Base-by-base conservation (phyloP, 2,329 filamentous ascomycete species). In the Monosporascus sp. region DNA sequence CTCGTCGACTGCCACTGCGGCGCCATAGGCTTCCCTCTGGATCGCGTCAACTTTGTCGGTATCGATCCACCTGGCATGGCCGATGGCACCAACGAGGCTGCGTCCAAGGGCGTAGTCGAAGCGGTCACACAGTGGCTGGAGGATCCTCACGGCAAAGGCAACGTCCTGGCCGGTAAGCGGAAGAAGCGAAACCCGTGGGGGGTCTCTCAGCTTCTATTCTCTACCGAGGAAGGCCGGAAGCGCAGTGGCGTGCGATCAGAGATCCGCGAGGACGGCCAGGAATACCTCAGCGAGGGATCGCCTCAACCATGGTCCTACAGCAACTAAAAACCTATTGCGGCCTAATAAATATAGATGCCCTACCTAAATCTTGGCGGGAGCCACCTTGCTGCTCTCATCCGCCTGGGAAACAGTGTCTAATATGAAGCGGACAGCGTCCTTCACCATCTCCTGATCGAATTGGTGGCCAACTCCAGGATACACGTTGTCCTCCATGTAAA, bases 381-480 rank as follows among this genome's bases (percentile, higher is more conserved):
- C 48, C 8, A 49, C 61, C 59, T 50, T 67, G 57, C 41, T 66
- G 55, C 43, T 66, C 64, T 52, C 53, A 37, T 66, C 64, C 2
- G 62, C 61, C 7, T 65, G 63, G 11, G 63, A 68, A 19, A 82
- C 72, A 7, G 68, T 73, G 40, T 78, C 72, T 17, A 78, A 68
- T 37, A 93, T 68, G 68, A 89, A 93, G 37, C 70, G 69, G 11
- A 87, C 76, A 4, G 88, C 80, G 64, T 88, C 86, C 56, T 72
- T 70, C 27, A 84, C 76, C 89, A 94, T 93, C 6, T 70, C 77
- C 1, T 74, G 68, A 9, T 79, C 85, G 61, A 89, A 91, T n/a
- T 77, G 74, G 67, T 94, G 89, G 0, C 87, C 86, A 1, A 85
- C 76, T 0, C 81, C 85, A 1, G 82, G 76, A 62, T 90, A 92